phyloP scores from a whole-genome alignment of 2,329 filamentous ascomycete genomes.

The Colletotrichum acutatum region DNA sequence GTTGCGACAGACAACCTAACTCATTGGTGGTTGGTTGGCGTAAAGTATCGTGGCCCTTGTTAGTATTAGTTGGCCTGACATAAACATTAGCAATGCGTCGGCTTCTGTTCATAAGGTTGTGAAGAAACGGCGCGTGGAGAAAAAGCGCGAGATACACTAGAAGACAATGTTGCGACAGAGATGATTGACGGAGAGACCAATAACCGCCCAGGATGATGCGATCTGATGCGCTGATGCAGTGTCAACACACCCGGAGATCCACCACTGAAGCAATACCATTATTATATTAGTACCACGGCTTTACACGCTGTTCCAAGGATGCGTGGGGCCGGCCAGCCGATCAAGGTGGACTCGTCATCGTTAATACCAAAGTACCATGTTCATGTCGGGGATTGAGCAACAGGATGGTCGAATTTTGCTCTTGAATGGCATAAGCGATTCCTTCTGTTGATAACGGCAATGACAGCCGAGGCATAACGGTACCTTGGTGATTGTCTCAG shows the following conservation, averaged over 20 bases:
- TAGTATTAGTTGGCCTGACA: conserved; percentile 3
- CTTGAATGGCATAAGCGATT: conserved; percentile 16
- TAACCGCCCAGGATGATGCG: conserved; percentile 18
- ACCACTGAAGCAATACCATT: conserved; percentile 15
- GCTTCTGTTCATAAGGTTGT: not conserved
- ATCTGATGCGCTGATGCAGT: conserved; percentile 20
- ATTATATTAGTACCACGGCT: not conserved
- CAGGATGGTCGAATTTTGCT: conserved; percentile 6
- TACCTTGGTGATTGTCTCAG: not conserved
- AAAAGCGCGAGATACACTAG: too few relatives aligned
- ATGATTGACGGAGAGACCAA: not conserved
- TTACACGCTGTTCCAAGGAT: conserved; percentile 2
- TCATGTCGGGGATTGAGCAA: not conserved
- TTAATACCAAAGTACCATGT: conserved; percentile 13
- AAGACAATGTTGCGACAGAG: too few relatives aligned
- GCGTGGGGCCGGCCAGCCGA: conserved; percentile 1
- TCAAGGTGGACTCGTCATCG: conserved; percentile 26
- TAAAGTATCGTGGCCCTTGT: not conserved
- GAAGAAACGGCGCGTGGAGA: not conserved
- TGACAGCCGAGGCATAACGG: not conserved
- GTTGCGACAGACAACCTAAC: conserved; percentile 8
- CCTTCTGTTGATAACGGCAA: not conserved
- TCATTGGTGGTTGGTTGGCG: not conserved
- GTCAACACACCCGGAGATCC: conserved; percentile 12
- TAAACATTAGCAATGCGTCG: conserved; percentile 10